These are phyloP conservation scores for Eutrema yunnanense DNA, from an alignment of 345 rosid species.

Conservation along the genomic window DNA sequence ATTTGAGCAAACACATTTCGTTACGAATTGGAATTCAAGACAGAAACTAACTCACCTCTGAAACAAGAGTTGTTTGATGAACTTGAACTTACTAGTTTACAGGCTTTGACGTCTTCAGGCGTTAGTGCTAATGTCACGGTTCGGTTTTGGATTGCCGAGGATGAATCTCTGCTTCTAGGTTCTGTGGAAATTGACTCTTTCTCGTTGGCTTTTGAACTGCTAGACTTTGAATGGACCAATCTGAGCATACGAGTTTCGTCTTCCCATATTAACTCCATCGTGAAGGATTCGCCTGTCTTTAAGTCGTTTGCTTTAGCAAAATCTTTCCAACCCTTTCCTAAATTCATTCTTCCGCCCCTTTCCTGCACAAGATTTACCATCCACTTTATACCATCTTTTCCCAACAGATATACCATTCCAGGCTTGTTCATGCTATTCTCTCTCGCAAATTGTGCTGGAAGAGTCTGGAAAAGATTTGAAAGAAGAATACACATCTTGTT, in stretches of 20 bases:
- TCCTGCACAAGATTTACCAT: background rate
- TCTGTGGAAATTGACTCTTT: background rate
- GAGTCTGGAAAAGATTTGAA: too few relatives aligned
- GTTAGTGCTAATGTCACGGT: background rate
- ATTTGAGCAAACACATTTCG: background rate
- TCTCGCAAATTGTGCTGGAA: background rate
- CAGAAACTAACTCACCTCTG: background rate
- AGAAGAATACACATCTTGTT: too few relatives aligned
- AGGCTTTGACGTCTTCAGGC: background rate
- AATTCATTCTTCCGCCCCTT: too few relatives aligned
- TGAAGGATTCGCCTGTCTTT: background rate
- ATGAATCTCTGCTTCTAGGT: background rate
- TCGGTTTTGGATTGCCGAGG: background rate
- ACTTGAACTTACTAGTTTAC: background rate
- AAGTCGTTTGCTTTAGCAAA: too few relatives aligned
- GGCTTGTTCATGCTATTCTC: slow-evolving; percentile 5
- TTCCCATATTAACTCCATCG: background rate
- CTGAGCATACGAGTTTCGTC: background rate
- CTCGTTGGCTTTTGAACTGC: background rate
- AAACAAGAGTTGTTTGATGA: background rate
- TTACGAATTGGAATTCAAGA: background rate
- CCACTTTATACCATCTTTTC: background rate
- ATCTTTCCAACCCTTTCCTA: too few relatives aligned
- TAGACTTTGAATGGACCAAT: background rate
- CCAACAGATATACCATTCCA: background rate